phyloP scores from a whole-genome alignment of 2,329 filamentous ascomycete species.

The Corinectria fuckeliana region DNA sequence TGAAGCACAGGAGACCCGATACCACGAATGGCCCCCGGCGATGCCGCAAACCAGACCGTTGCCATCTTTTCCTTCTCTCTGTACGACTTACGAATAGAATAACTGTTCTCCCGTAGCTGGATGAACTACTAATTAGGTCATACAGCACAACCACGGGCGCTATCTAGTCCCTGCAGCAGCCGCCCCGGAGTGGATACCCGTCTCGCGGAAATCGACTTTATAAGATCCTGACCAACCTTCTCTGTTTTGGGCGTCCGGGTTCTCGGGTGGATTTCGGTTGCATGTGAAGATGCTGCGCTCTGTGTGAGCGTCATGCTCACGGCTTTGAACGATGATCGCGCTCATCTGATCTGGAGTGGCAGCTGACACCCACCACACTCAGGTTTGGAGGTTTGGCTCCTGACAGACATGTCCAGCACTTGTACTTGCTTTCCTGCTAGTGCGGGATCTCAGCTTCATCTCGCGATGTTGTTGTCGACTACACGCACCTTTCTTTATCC shows the following conservation, averaged over 20 bases:
- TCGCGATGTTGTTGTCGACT: neutral
- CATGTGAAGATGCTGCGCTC: constrained; percentile 31
- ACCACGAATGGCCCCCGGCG: too few species aligned
- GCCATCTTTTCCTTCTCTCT: too few species aligned
- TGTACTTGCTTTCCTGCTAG: too few species aligned
- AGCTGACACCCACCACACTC: neutral
- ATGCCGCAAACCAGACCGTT: too few species aligned
- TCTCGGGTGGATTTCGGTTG: constrained; percentile 31
- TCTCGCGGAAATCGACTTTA: constrained; percentile 3
- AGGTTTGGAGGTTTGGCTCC: neutral
- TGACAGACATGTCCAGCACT: too few species aligned
- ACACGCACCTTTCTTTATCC: neutral
- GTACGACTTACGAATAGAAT: neutral
- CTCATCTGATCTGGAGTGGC: neutral
- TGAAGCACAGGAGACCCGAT: too few species aligned
- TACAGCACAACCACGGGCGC: neutral
- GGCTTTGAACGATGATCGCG: neutral
- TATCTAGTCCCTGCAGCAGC: constrained; percentile 9
- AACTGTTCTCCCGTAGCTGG: neutral
- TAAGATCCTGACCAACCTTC: constrained; percentile 1
- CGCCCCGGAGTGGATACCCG: constrained; percentile 6
- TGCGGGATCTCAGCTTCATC: too few species aligned
- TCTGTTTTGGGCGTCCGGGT: neutral
- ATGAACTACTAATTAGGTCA: neutral
- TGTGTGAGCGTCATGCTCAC: neutral